phyloP scores from a whole-genome alignment of 2,329 filamentous ascomycete genomes.

The Cladosporium sp. region DNA sequence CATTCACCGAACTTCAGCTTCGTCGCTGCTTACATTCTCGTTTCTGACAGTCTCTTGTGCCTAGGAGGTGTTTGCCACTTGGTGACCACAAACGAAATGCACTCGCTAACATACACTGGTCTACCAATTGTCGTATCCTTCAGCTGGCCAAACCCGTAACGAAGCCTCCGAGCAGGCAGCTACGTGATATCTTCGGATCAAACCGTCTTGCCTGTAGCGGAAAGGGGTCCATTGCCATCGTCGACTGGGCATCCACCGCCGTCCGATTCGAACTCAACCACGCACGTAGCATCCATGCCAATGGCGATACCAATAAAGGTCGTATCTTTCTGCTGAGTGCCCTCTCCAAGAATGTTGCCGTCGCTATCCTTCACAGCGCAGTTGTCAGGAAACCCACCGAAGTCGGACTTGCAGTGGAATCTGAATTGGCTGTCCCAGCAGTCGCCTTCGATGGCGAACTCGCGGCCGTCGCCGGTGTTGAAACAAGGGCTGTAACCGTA shows the following conservation, averaged over 20 bases:
- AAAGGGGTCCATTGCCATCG: not conserved
- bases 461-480: not conserved
- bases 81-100: too few relatives aligned
- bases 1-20: too few relatives aligned
- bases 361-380: not conserved
- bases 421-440: conserved; percentile 1
- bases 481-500: not conserved
- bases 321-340: not conserved
- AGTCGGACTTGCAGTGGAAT: not conserved
- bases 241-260: not conserved
- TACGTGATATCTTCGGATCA: not conserved
- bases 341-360: not conserved
- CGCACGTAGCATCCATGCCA: not conserved
- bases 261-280: not conserved
- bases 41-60: too few relatives aligned
- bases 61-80: too few relatives aligned
- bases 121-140: too few relatives aligned
- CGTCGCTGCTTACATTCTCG: too few relatives aligned
- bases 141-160: too few relatives aligned
- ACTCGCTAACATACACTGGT: too few relatives aligned
- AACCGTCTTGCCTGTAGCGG: not conserved
- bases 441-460: not conserved
- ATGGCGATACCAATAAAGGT: conserved; percentile 1
- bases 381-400: not conserved
- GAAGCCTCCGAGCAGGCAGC: too few relatives aligned